phyloP scores from a whole-genome alignment of 2,329 filamentous ascomycete genomes.

The Falciphora oryzae region DNA sequence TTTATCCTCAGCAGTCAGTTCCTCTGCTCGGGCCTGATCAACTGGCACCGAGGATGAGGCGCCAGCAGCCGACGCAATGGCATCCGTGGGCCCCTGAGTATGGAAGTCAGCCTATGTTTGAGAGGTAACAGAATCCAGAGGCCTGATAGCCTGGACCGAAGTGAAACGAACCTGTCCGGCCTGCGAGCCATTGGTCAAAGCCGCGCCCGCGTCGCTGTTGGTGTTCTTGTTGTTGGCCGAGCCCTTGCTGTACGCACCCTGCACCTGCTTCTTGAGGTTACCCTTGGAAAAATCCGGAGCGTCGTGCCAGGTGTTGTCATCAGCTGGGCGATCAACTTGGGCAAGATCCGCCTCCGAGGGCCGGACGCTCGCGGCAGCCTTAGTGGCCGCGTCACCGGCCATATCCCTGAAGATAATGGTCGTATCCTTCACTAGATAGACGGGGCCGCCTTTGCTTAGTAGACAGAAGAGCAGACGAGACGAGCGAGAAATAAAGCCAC shows the following conservation, averaged over 20 bases:
- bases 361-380: conserved; percentile 67
- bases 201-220: background rate
- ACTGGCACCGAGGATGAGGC: conserved; percentile 40
- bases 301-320: conserved; percentile 93
- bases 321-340: conserved; percentile 76
- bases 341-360: conserved; percentile 71
- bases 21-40: conserved; percentile 39
- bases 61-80: conserved; percentile 40
- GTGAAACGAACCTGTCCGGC: background rate
- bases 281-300: conserved; percentile 69
- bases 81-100: background rate
- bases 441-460: conserved; percentile 13
- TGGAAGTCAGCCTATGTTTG: background rate
- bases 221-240: conserved; percentile 1
- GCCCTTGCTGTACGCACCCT: conserved; percentile 49
- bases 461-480: too few relatives aligned
- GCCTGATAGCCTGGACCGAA: background rate
- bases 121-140: background rate
- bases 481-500: background rate
- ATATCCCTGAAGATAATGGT: conserved; percentile 81
- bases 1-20: conserved; percentile 56
- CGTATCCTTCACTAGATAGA: conserved; percentile 62
- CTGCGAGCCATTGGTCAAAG: background rate
- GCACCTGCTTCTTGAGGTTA: conserved; percentile 62
- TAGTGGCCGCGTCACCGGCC: conserved; percentile 80